Evolutionary conservation across 352 stramenopile genomes (phyloP).

Genomic region (Globisporangium sylvaticum): DNA sequence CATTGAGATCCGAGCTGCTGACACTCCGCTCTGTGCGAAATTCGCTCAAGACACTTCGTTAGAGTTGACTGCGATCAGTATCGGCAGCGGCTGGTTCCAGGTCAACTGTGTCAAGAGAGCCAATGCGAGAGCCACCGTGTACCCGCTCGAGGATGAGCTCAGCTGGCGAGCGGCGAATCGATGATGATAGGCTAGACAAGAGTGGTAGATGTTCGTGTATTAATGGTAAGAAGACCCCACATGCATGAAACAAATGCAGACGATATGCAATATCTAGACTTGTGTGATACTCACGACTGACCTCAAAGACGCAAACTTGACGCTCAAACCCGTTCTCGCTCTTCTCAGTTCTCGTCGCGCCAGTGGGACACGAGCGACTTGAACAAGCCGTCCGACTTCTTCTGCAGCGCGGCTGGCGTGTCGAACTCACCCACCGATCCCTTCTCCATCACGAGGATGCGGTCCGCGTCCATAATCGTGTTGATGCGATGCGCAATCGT

Average conservation of each 20-base stretch:
- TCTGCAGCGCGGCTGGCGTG: slow-evolving; percentile 69
- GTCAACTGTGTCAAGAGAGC: slow-evolving; percentile 3
- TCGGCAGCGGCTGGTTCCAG: slow-evolving; percentile 7
- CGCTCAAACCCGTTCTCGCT: neutral
- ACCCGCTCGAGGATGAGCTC: slow-evolving; percentile 6
- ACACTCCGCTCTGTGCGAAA: slow-evolving; percentile 5
- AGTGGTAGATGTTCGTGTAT: neutral
- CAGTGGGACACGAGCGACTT: slow-evolving; percentile 74
- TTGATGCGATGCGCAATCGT: slow-evolving; percentile 97
- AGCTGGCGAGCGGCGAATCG: neutral
- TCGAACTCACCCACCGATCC: slow-evolving; percentile 93
- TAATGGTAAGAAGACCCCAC: neutral
- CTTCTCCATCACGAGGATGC: slow-evolving; percentile 94
- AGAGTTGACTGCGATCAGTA: neutral
- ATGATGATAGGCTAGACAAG: neutral
- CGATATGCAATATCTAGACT: neutral
- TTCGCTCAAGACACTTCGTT: neutral
- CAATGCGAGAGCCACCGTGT: neutral
- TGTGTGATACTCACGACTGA: neutral
- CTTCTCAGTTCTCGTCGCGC: slow-evolving; percentile 36
- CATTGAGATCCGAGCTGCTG: neutral
- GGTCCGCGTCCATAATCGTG: slow-evolving; percentile 95
- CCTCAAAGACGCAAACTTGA: neutral
- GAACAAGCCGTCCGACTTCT: slow-evolving; percentile 69
- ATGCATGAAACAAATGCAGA: slow-evolving; percentile 2